Conservation (phyloP, 768 basidiomycete genomes). For the Lactifluus pinguis region DNA sequence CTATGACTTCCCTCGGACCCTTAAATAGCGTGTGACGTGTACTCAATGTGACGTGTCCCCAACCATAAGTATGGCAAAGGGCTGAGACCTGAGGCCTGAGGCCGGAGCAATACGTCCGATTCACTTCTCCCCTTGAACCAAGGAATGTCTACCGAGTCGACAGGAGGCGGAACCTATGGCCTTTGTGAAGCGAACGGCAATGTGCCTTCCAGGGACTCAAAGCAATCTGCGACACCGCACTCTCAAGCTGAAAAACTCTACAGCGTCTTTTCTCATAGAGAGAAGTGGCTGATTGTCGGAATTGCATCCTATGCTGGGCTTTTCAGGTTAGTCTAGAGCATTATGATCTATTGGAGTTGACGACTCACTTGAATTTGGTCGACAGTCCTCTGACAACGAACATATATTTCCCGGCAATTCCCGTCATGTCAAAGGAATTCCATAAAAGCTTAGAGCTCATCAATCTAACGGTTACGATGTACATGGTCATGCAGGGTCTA, state of each 20-base stretch:
- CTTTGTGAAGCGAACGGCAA: background rate
- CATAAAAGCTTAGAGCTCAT: conserved; percentile 60
- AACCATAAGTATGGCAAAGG: background rate
- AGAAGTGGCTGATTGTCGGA: conserved; percentile 64
- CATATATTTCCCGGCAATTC: conserved; percentile 76
- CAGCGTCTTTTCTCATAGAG: conserved; percentile 43
- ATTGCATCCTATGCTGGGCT: conserved; percentile 50
- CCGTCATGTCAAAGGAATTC: conserved; percentile 53
- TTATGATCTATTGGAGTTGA: background rate
- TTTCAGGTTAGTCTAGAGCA: conserved; percentile 41
- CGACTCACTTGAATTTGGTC: background rate
- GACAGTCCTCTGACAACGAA: conserved; percentile 66
- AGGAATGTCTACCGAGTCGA: background rate
- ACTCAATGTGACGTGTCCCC: too few species aligned
- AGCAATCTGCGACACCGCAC: background rate
- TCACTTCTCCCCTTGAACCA: background rate
- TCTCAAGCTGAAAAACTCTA: conserved; percentile 23
- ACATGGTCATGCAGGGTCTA: conserved; percentile 60
- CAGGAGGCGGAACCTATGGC: background rate
- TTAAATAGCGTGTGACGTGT: too few species aligned
- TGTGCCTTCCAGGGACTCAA: too few species aligned
- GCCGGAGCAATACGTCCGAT: too few species aligned
- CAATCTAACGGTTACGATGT: conserved; percentile 73
- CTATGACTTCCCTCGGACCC: background rate
- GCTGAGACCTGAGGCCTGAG: background rate